phyloP scores from a whole-genome alignment of 2,329 filamentous ascomycete species.

The Diaporthe sp. region DNA sequence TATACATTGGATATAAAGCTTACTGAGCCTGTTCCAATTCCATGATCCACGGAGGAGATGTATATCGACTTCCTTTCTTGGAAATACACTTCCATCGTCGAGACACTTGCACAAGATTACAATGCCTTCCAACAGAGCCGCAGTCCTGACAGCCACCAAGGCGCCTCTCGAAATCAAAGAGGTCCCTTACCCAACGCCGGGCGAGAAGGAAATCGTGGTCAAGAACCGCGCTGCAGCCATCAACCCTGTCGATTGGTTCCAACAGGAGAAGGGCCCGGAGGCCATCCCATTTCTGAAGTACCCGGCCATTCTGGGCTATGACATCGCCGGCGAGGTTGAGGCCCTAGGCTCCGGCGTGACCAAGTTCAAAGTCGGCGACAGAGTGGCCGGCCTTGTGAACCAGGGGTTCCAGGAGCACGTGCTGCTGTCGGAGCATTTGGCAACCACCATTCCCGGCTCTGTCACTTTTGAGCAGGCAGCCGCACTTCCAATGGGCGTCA shows the following conservation, averaged over 20 bases:
- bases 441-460: constrained; percentile 44
- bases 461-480: constrained; percentile 47
- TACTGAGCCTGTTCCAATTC: background rate
- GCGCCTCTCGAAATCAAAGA: constrained; percentile 33
- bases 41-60: background rate
- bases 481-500: constrained; percentile 48
- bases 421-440: constrained; percentile 43
- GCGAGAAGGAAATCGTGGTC: constrained; percentile 47
- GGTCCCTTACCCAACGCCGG: constrained; percentile 23
- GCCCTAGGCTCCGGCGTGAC: constrained; percentile 48
- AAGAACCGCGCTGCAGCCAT: constrained; percentile 51
- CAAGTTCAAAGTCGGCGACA: constrained; percentile 53
- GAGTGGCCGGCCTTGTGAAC: constrained; percentile 49
- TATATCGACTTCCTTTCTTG: background rate
- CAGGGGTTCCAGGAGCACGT: constrained; percentile 48
- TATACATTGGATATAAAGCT: background rate
- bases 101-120: background rate
- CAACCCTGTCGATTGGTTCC: constrained; percentile 51
- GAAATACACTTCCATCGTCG: background rate
- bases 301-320: constrained; percentile 52
- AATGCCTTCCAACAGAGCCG: constrained; percentile 39
- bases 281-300: constrained; percentile 49
- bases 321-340: constrained; percentile 53
- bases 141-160: constrained; percentile 29
- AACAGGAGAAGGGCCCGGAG: constrained; percentile 49